A percentile compares a stretch with the other conserved stretches of the same genome.
Evolutionary conservation across 306 rosid genomes (phyloP).

Genomic region (Purshia tridentata): DNA sequence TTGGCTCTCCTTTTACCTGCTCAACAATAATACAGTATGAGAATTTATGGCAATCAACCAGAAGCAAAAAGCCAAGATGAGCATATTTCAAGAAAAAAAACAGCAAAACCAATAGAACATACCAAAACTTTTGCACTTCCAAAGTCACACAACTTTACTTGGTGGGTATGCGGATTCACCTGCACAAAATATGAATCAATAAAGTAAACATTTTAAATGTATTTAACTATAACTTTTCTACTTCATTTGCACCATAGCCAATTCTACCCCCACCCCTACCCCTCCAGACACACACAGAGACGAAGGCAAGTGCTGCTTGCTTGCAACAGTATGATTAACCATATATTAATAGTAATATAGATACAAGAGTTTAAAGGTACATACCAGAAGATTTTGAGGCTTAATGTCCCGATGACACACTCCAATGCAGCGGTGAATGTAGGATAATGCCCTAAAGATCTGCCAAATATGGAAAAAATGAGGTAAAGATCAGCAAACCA

Average conservation of each 20-base stretch:
- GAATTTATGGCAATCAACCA: conserved; percentile 8
- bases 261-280: too few relatives aligned
- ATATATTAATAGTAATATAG: not conserved
- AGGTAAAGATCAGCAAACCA: conserved; percentile 4
- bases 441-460: conserved; percentile 91
- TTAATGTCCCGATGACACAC: conserved; percentile 97
- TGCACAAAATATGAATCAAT: conserved; percentile 30
- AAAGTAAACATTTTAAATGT: conserved; percentile 8
- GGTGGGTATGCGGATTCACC: conserved; percentile 99
- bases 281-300: not conserved
- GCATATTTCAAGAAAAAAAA: not conserved
- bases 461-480: conserved; percentile 35
- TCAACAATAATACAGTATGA: conserved; percentile 19
- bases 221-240: conserved; percentile 3
- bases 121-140: conserved; percentile 99
- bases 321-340: not conserved
- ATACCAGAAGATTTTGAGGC: conserved; percentile 94
- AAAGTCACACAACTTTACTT: conserved; percentile 91
- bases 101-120: conserved; percentile 24
- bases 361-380: not conserved
- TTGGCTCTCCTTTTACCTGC: conserved; percentile 97
- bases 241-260: not conserved
- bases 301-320: not conserved
- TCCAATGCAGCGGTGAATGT: conserved; percentile 92
- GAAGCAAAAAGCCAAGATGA: conserved; percentile 15